Evolutionary conservation across 1,284 basidiomycete species (phyloP), one percentile per base, ranked within the genome.

Genomic region (Cutaneotrichosporon arboriforme): DNA sequence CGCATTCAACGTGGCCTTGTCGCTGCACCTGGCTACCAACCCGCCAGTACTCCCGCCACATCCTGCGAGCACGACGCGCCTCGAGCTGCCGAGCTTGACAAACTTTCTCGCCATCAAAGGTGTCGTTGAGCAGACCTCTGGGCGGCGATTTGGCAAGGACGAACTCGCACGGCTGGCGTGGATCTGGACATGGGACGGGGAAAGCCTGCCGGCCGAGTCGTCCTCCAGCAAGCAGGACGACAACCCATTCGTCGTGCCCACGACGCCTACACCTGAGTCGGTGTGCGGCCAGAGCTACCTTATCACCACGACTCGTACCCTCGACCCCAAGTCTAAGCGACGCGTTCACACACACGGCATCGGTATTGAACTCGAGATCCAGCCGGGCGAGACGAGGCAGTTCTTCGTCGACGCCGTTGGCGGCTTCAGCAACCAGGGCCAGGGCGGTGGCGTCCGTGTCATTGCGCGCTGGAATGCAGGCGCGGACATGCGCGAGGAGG

Each of bases 111-210:
- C 66, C 2, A 63, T 76, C 48, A 63, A 64, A 22, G 68, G 66
- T 34, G 65, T 66, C 0, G 70, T 77, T n/a, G 75, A 76, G 54
- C 62, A 70, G 23, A 67, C 67, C 0, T 60, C 66, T 4, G 65
- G 69, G 2, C 56, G 67, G 33, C 60, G 72, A 15, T 77, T 76
- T 47, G 69, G 71, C 0, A 21, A 64, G 9, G 54, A 63, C 15
- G 74, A 76, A 49, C 59, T 77, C 22, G 65, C 63, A n/a, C 55
- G 74, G 10, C 55, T 77, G 10, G 68, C 68, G 3, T 77, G 74
- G 74, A 43, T 76, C 3, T 77, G 73, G 70, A 57, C 61, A 21
- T 77, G 75, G 75, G 67, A 75, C 46, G 72, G 72, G 1, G 49
- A 61, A 34, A 33, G 42, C 1, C 50, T 71, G 9, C 60, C 65